A percentile compares a stretch with the other conserved stretches of the same genome.
Conservation (phyloP, 2,329 filamentous ascomycete genomes). For the Taxawa tesnikishii region DNA sequence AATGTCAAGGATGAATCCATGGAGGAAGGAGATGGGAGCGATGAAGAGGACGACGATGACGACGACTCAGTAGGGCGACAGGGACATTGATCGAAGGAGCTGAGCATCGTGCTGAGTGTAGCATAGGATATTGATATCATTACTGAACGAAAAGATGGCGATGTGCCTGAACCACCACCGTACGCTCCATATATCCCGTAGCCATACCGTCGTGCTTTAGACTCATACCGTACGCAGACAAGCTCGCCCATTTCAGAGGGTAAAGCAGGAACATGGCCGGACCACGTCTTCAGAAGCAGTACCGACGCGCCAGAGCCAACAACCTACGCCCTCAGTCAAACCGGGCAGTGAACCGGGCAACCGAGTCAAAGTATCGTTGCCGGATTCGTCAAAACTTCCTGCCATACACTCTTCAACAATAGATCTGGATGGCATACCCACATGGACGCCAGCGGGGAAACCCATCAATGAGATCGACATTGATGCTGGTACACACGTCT, state of each 20-base stretch:
- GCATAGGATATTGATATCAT: slow-evolving; percentile 40
- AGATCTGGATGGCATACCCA: slow-evolving; percentile 71
- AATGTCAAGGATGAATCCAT: slow-evolving; percentile 27
- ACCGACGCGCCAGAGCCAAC: slow-evolving; percentile 22
- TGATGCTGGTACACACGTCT: slow-evolving; percentile 24
- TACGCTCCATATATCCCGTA: slow-evolving; percentile 8
- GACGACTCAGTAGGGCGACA: slow-evolving; percentile 24
- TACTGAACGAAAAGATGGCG: slow-evolving; percentile 31
- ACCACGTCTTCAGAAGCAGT: slow-evolving; percentile 11
- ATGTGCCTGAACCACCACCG: slow-evolving; percentile 22
- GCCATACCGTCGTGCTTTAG: background rate
- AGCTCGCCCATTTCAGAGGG: slow-evolving; percentile 10
- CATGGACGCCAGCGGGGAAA: slow-evolving; percentile 55
- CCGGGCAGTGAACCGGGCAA: slow-evolving; percentile 5
- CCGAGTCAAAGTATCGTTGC: slow-evolving; percentile 6
- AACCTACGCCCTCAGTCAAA: slow-evolving; percentile 17
- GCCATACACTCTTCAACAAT: slow-evolving; percentile 64
- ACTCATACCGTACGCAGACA: slow-evolving; percentile 5
- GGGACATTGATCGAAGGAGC: background rate
- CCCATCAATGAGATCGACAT: slow-evolving; percentile 51
- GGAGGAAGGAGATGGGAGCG: slow-evolving; percentile 32
- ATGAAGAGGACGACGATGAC: slow-evolving; percentile 28
- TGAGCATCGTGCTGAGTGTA: slow-evolving; percentile 3
- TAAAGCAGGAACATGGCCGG: slow-evolving; percentile 12
- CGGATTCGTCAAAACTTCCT: slow-evolving; percentile 49